Evolutionary conservation across 225 moss, liverwort and hornwort genomes (phyloP).

Genomic region (Thuidium tamariscinum): DNA sequence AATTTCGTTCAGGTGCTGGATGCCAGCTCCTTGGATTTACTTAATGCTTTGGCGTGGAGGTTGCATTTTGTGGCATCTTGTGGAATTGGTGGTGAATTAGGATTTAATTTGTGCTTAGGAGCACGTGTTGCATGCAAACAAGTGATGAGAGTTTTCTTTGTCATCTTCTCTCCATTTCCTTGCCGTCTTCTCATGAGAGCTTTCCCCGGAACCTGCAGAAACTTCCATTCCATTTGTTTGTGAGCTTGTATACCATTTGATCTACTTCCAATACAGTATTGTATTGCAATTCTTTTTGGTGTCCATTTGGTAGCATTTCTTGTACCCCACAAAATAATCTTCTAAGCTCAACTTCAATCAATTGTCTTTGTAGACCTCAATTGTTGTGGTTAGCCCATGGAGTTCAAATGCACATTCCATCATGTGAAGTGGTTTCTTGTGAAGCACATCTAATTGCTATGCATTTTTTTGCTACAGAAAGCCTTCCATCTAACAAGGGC

Average conservation of each 20-base stretch:
- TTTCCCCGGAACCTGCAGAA: rapidly evolving
- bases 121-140: background rate
- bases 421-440: background rate
- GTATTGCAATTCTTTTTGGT: rapidly evolving
- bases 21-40: too few species aligned
- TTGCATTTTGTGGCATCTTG: background rate
- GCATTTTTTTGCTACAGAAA: background rate
- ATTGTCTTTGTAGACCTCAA: too few species aligned
- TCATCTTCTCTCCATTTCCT: background rate
- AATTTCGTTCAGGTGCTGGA: background rate
- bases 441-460: background rate
- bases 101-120: background rate
- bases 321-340: background rate
- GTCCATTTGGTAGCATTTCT: background rate
- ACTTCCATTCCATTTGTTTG: background rate
- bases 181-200: background rate
- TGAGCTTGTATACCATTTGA: background rate
- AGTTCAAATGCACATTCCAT: too few species aligned
- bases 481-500: background rate
- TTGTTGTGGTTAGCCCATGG: too few species aligned
- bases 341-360: too few species aligned
- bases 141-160: background rate
- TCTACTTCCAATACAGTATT: rapidly evolving
- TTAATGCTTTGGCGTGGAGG: background rate
- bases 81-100: too few species aligned